These are phyloP conservation scores for Fusarium papillatum DNA, from an alignment of 2,329 filamentous ascomycete genomes.

Conservation along the genomic window DNA sequence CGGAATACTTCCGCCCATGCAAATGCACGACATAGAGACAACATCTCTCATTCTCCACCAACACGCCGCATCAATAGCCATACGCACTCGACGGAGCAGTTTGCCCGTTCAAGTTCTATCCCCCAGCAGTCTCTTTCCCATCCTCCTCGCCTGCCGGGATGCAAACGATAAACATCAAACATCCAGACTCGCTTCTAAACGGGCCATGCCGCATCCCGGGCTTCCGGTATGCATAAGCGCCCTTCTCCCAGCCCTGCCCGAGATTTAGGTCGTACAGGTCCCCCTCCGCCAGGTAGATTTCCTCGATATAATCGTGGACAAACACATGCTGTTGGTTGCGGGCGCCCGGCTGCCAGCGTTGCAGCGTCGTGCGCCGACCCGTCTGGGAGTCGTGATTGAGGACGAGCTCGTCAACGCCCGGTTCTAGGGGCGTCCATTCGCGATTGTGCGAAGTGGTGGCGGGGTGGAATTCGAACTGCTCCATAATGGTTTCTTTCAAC, in stretches of 20 bases:
- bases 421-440: conserved; percentile 43
- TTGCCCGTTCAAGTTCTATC: conserved; percentile 15
- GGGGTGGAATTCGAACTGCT: conserved; percentile 46
- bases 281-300: conserved; percentile 53
- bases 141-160: conserved; percentile 30
- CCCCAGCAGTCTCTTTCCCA: conserved; percentile 15
- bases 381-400: conserved; percentile 49
- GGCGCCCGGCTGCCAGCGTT: conserved; percentile 52
- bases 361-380: conserved; percentile 47
- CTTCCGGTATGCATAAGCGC: conserved; percentile 55
- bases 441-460: conserved; percentile 34
- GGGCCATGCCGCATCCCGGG: conserved; percentile 56
- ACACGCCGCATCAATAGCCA: not conserved
- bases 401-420: conserved; percentile 51
- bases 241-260: conserved; percentile 47
- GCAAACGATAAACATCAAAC: conserved; percentile 48
- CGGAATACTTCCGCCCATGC: not conserved
- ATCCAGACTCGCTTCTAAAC: conserved; percentile 50
- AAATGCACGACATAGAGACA: conserved; percentile 1
- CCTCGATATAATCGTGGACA: conserved; percentile 53
- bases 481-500: conserved; percentile 27
- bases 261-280: conserved; percentile 50
- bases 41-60: not conserved
- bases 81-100: not conserved
- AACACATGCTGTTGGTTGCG: conserved; percentile 44